Percentiles rank a stretch among this genome's conserved stretches.
Conservation (phyloP, 2,329 filamentous ascomycete species). For the Hirsutella rhossiliensis region DNA sequence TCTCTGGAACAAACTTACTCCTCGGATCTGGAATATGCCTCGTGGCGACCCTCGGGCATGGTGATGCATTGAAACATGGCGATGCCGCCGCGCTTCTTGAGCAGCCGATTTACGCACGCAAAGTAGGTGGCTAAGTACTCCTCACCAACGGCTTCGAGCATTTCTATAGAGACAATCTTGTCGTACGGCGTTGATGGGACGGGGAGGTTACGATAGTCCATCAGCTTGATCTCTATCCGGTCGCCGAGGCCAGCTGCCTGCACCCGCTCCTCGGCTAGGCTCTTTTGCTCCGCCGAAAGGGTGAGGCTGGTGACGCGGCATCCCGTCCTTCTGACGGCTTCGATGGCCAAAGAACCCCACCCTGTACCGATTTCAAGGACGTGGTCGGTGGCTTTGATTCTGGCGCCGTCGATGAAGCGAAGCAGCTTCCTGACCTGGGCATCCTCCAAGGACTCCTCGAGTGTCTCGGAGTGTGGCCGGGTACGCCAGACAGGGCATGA, state of each 20-base stretch:
- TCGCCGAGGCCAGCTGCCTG: constrained; percentile 44
- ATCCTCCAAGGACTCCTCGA: constrained; percentile 45
- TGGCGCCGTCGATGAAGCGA: constrained; percentile 53
- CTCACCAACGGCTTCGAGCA: constrained; percentile 62
- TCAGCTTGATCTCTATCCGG: constrained; percentile 51
- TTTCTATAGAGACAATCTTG: constrained; percentile 65
- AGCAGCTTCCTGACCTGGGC: constrained; percentile 57
- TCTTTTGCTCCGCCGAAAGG: constrained; percentile 57
- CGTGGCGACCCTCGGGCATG: constrained; percentile 58
- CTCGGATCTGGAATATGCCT: constrained; percentile 51
- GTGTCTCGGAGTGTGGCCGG: not conserved
- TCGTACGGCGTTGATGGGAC: constrained; percentile 46
- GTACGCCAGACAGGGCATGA: constrained; percentile 55
- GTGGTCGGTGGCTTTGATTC: constrained; percentile 52
- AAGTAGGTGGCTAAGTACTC: constrained; percentile 61
- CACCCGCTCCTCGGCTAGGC: constrained; percentile 54
- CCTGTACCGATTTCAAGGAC: constrained; percentile 66
- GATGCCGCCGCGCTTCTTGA: constrained; percentile 55
- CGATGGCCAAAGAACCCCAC: constrained; percentile 64
- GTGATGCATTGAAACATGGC: constrained; percentile 68
- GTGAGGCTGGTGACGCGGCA: constrained; percentile 60
- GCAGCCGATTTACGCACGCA: constrained; percentile 44
- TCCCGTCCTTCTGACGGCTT: constrained; percentile 51
- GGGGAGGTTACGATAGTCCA: constrained; percentile 55
- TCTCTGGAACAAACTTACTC: constrained; percentile 33